Percentiles rank a stretch among this genome's conserved stretches.
phyloP scores from a whole-genome alignment of 306 rosid species.

The Albizia julibrissin region DNA sequence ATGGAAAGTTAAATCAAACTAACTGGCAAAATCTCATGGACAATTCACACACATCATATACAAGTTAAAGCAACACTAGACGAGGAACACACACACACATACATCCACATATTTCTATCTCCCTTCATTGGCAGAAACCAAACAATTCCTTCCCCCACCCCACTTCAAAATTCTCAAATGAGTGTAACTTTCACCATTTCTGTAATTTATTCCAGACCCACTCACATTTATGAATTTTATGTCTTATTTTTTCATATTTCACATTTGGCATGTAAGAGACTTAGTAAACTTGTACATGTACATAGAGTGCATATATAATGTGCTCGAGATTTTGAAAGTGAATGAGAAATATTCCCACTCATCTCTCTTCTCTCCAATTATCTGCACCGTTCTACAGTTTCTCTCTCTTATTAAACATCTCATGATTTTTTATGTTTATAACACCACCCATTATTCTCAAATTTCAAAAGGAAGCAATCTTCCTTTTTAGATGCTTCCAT shows the following conservation, averaged over 20 bases:
- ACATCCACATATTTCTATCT: conserved; percentile 13
- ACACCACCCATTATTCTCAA: neutral
- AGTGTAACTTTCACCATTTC: too few species aligned
- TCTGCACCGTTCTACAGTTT: neutral
- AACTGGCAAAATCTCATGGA: too few species aligned
- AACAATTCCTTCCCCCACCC: conserved; percentile 8
- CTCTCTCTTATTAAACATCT: neutral
- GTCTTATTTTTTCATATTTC: too few species aligned
- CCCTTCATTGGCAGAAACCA: neutral
- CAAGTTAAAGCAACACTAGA: neutral
- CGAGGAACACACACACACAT: neutral
- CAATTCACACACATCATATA: neutral
- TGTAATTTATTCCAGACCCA: too few species aligned
- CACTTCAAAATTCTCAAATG: too few species aligned
- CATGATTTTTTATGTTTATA: neutral
- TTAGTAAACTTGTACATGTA: too few species aligned
- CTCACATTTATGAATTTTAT: too few species aligned
- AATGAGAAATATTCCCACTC: neutral
- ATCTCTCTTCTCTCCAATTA: neutral
- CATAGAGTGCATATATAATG: too few species aligned
- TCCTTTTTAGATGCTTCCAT: neutral
- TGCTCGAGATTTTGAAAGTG: neutral
- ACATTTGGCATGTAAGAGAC: too few species aligned
- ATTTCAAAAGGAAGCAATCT: neutral
- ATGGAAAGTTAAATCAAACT: too few species aligned